A percentile compares a stretch with the other conserved stretches of the same genome.
Evolutionary conservation across 108 stramenopile genomes (phyloP).

Genomic region (Pseudonitzschia delicatissima): DNA sequence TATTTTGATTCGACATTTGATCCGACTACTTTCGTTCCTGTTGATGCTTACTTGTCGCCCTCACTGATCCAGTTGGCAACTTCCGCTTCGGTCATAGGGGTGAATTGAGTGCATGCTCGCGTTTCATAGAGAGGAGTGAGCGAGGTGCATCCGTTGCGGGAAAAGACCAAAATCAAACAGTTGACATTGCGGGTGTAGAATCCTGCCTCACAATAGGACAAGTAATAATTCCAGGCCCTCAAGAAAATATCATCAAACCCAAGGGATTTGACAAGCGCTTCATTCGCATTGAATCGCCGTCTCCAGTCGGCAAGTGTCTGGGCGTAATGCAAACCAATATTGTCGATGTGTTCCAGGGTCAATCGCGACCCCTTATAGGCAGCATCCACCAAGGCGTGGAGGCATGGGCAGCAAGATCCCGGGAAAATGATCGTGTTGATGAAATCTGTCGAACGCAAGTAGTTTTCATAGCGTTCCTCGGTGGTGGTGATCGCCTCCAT

Average conservation of each 20-base stretch:
- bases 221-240: slow-evolving; percentile 95
- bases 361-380: slow-evolving; percentile 76
- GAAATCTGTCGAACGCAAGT: slow-evolving; percentile 88
- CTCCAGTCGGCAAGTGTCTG: slow-evolving; percentile 93
- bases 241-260: slow-evolving; percentile 95
- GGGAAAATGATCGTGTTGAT: slow-evolving; percentile 98
- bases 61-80: slow-evolving; percentile 47
- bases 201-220: slow-evolving; percentile 95
- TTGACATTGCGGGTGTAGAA: slow-evolving; percentile 80
- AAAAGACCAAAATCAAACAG: slow-evolving; percentile 77
- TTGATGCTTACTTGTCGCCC: not conserved
- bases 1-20: no score
- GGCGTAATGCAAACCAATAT: slow-evolving; percentile 95
- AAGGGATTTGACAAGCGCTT: slow-evolving; percentile 52
- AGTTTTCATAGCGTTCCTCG: slow-evolving; percentile 90
- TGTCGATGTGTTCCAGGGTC: slow-evolving; percentile 84
- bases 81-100: slow-evolving; percentile 49
- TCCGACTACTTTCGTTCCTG: no score
- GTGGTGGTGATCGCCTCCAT: slow-evolving; percentile 98
- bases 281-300: slow-evolving; percentile 83
- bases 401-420: slow-evolving; percentile 86
- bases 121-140: slow-evolving; percentile 62
- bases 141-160: slow-evolving; percentile 61
- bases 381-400: slow-evolving; percentile 87
- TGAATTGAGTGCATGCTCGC: slow-evolving; percentile 56